Conservation (phyloP, 768 basidiomycete species). For the Cystobasidium tubakii region DNA sequence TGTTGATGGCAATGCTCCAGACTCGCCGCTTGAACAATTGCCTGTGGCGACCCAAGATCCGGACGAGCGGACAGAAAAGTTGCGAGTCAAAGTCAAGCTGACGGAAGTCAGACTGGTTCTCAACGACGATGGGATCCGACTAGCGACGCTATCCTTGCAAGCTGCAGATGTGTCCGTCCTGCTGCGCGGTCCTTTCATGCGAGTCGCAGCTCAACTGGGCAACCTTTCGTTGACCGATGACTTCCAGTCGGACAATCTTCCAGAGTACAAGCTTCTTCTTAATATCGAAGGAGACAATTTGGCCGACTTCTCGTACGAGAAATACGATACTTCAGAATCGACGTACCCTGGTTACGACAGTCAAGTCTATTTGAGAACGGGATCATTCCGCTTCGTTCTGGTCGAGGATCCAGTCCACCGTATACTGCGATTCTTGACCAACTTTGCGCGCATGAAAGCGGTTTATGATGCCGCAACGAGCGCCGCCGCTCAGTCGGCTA, state of each 20-base stretch:
- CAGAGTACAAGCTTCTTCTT: slow-evolving; percentile 74
- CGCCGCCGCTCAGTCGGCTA: slow-evolving; percentile 82
- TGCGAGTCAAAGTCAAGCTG: slow-evolving; percentile 73
- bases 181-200: slow-evolving; percentile 65
- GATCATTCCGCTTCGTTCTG: slow-evolving; percentile 81
- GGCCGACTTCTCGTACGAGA: slow-evolving; percentile 89
- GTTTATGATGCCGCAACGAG: slow-evolving; percentile 89
- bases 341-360: slow-evolving; percentile 78
- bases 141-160: slow-evolving; percentile 82
- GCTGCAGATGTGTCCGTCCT: slow-evolving; percentile 80
- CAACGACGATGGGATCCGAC: slow-evolving; percentile 61
- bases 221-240: slow-evolving; percentile 71
- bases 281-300: slow-evolving; percentile 92
- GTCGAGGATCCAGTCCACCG: slow-evolving; percentile 84
- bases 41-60: neutral
- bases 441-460: slow-evolving; percentile 83
- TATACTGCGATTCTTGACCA: slow-evolving; percentile 72
- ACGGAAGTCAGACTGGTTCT: slow-evolving; percentile 59
- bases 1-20: neutral
- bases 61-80: slow-evolving; percentile 55
- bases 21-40: neutral
- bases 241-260: slow-evolving; percentile 55
- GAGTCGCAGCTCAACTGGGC: slow-evolving; percentile 73
- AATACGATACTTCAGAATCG: slow-evolving; percentile 56
- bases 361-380: slow-evolving; percentile 71